Evolutionary conservation across 352 stramenopile genomes (phyloP), one percentile per base, ranked within the genome.

Genomic region (Phytophthora pseudosyringae): DNA sequence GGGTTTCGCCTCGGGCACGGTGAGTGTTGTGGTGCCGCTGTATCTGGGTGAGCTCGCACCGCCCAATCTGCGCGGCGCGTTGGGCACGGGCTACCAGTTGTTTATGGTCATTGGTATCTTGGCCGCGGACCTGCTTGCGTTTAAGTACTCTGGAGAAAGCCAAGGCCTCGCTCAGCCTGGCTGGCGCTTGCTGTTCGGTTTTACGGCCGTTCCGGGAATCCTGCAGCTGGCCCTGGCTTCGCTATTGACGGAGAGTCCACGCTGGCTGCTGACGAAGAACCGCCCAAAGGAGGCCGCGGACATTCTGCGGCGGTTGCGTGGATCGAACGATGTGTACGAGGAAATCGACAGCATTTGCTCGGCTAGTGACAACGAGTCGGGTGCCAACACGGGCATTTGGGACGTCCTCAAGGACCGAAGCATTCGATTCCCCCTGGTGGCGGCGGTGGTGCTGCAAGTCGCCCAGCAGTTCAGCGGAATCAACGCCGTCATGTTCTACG

Each of bases 331-430:
- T 65, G 83, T 91, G 40, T 90, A 91, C 57, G 83, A 91, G 57
- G 83, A 91, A 61, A 90, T 91, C 40, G 83, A 91, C 61, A 90
- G 81, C 71, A 91, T 91, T 66, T 90, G 81, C 65, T 90, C 81
- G 40, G 83, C 83, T 49, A 90, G 81, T 65, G 83, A 90, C 73
- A 91, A 91, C 47, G 83, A 91, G 50, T 83, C 75, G 3, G 80
- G 81, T 72, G 83, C 75, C 26, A 78, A 78, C 48, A 70, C 88
- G 15, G 80, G 81, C 35, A 88, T 91, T 46, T 88, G 76, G 81
- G 76, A 75, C 33, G 81, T 91, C 40, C 71, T 91, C 21, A 70
- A 47, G 21, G 83, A 91, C 60, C 62, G 64, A 40, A 87, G 64
- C 52, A 87, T 91, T 40, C 83, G 83, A 33, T 86, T 90, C 59